These are phyloP conservation scores for Canariomyces notabilis DNA, from an alignment of 2,329 filamentous ascomycete species.

Conservation along the genomic window DNA sequence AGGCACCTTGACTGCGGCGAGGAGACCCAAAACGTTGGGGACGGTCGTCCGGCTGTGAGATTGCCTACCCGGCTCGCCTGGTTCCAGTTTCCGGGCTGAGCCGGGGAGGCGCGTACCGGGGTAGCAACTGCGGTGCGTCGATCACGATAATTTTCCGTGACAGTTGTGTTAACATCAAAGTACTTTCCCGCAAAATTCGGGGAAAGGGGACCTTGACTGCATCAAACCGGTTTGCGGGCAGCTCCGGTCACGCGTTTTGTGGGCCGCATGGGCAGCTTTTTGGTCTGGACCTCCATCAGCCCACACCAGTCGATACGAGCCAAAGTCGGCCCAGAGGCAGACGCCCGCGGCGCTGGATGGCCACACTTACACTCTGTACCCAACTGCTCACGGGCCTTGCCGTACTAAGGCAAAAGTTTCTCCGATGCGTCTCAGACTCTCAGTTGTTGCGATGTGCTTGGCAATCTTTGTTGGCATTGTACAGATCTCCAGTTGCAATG, in stretches of 20 bases:
- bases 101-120: no score
- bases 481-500: no score
- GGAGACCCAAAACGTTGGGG: no score
- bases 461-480: no score
- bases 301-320: conserved; percentile 7
- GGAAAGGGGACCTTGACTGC: conserved; percentile 5
- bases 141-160: conserved; percentile 25
- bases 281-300: conserved; percentile 14
- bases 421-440: no score
- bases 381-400: not conserved
- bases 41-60: no score
- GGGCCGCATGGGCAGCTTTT: conserved; percentile 4
- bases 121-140: not conserved
- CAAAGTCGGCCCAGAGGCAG: conserved; percentile 5
- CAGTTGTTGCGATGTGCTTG: no score
- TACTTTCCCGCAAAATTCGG: not conserved
- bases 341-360: no score
- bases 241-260: conserved; percentile 24
- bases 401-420: no score
- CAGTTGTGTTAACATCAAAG: conserved; percentile 3
- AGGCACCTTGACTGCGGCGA: no score
- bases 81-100: no score
- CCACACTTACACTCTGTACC: not conserved
- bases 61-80: no score
- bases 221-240: conserved; percentile 19